Conservation (phyloP, 1,284 basidiomycete species). For the Ceratobasidium sp. region DNA sequence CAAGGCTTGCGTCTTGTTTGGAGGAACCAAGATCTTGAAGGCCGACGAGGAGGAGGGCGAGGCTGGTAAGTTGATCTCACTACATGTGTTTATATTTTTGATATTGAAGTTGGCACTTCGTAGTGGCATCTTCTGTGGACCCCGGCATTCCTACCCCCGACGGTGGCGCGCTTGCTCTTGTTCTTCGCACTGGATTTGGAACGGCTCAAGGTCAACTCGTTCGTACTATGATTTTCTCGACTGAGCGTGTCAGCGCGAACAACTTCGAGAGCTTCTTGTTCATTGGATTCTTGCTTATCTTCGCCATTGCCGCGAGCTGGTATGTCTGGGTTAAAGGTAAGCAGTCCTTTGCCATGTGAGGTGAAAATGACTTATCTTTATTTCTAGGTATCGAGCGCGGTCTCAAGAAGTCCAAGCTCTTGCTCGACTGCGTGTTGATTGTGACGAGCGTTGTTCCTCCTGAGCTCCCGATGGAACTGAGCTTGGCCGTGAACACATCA, state of each 20-base stretch:
- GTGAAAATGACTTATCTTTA: slow-evolving; percentile 10
- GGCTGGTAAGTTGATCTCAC: slow-evolving; percentile 49
- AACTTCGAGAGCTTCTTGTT: slow-evolving; percentile 94
- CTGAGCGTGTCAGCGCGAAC: slow-evolving; percentile 93
- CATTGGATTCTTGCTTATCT: slow-evolving; percentile 94
- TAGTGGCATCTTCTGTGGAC: slow-evolving; percentile 21
- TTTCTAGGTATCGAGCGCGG: slow-evolving; percentile 81
- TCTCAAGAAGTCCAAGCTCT: slow-evolving; percentile 90
- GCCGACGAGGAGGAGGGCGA: slow-evolving; percentile 61
- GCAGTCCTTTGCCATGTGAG: slow-evolving; percentile 44
- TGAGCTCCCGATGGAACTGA: slow-evolving; percentile 95
- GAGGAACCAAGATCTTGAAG: slow-evolving; percentile 94
- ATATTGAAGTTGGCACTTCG: not conserved
- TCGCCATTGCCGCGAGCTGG: slow-evolving; percentile 93
- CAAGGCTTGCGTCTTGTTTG: slow-evolving; percentile 90
- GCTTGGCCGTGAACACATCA: slow-evolving; percentile 92
- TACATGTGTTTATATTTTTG: not conserved
- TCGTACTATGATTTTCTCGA: slow-evolving; percentile 97
- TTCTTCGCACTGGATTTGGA: slow-evolving; percentile 95
- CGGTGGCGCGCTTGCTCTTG: slow-evolving; percentile 87
- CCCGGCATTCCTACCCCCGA: slow-evolving; percentile 70
- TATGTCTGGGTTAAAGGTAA: slow-evolving; percentile 95
- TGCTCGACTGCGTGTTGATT: slow-evolving; percentile 93
- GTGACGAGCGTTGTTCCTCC: slow-evolving; percentile 96
- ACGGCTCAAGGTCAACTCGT: slow-evolving; percentile 96